phyloP scores from a whole-genome alignment of 768 basidiomycete genomes.

The Naganishia onofrii region DNA sequence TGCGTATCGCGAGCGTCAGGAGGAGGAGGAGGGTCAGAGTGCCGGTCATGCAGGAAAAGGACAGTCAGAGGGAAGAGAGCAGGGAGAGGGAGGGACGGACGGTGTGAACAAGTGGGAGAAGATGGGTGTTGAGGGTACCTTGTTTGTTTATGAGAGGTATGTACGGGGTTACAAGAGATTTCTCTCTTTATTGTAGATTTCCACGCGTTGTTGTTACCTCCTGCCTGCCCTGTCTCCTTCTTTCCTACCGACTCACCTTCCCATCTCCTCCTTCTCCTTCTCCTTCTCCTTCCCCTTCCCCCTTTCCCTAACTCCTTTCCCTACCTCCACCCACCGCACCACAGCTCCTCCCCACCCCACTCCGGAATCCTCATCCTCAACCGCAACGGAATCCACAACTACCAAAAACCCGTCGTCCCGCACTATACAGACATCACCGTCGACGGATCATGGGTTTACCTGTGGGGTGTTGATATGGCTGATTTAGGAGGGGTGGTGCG shows the following conservation, averaged over 20 bases:
- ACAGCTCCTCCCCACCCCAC: conserved; percentile 22
- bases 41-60: too few relatives aligned
- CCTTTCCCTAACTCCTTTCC: too few relatives aligned
- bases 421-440: background rate
- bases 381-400: conserved; percentile 37
- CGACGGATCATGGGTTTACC: conserved; percentile 4
- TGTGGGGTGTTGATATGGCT: conserved; percentile 2
- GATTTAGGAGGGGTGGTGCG: background rate
- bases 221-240: too few relatives aligned
- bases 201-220: too few relatives aligned
- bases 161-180: too few relatives aligned
- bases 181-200: too few relatives aligned
- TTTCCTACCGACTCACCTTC: too few relatives aligned
- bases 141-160: conserved; percentile 38
- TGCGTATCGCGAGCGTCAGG: conserved; percentile 27
- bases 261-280: too few relatives aligned
- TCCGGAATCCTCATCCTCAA: conserved; percentile 37
- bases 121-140: conserved; percentile 37
- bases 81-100: too few relatives aligned
- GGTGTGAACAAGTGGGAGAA: conserved; percentile 36
- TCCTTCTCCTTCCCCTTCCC: background rate
- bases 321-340: background rate
- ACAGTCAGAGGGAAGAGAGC: too few relatives aligned
- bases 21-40: background rate
- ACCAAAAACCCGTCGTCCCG: conserved; percentile 16